Percentiles rank a stretch among this genome's conserved stretches.
Conservation (phyloP, 2,329 filamentous ascomycete species). For the Talaromyces funiculosus region DNA sequence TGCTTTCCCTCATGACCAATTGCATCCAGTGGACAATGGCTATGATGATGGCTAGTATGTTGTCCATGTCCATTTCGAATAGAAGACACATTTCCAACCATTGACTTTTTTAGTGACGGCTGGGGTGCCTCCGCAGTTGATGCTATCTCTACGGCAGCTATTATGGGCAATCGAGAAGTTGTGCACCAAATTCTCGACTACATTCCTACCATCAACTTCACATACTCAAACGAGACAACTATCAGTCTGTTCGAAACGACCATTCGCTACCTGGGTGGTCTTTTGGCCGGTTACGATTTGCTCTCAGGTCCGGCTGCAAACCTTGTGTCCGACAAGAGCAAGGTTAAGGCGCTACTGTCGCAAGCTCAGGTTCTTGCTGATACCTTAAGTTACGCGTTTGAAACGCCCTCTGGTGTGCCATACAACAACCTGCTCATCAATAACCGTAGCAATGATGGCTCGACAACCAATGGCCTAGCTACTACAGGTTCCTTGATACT, state of each 20-base stretch:
- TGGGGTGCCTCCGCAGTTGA: conserved; percentile 84
- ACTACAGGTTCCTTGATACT: conserved; percentile 72
- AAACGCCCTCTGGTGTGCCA: conserved; percentile 69
- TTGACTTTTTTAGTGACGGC: conserved; percentile 54
- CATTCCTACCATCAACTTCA: conserved; percentile 67
- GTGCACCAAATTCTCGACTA: conserved; percentile 66
- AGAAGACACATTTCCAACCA: conserved; percentile 9
- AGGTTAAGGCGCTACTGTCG: conserved; percentile 55
- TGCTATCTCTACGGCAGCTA: conserved; percentile 69
- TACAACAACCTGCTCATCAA: conserved; percentile 62
- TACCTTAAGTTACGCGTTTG: conserved; percentile 69
- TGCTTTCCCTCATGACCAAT: conserved; percentile 72
- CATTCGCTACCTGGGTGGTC: conserved; percentile 77
- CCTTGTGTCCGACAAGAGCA: conserved; percentile 43
- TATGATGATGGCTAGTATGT: conserved; percentile 64
- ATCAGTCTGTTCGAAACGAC: conserved; percentile 87
- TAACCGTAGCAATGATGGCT: conserved; percentile 46
- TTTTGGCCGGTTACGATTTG: conserved; percentile 66
- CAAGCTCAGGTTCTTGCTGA: conserved; percentile 68
- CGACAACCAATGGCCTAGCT: conserved; percentile 63
- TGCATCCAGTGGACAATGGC: conserved; percentile 61
- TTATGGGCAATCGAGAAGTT: conserved; percentile 66
- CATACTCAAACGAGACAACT: conserved; percentile 45
- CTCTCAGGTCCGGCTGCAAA: conserved; percentile 59
- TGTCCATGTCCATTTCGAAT: neutral